Base-by-base conservation (phyloP, 192 early-diverging fungal species). In the Mortierella antarctica region DNA sequence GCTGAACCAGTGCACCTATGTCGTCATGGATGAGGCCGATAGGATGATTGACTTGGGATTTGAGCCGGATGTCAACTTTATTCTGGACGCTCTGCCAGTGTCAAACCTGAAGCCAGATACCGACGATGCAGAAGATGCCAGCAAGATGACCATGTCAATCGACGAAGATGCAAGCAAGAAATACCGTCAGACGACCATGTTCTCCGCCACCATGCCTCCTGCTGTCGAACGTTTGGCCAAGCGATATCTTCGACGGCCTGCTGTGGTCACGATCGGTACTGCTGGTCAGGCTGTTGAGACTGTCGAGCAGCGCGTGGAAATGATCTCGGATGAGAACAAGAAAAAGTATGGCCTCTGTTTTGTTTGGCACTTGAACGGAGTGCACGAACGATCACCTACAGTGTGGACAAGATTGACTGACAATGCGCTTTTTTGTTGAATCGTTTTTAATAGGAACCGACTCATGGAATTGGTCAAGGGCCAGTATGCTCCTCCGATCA, bases 1-100 rank as follows among this genome's bases (percentile, higher is more conserved):
- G 3, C 86, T 99, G 45, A 91, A 91, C 84, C 97, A 97, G 83
- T 98, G 97, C 84, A 90, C 94, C 3, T 99, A 97, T 82, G 95
- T 99, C 18, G 98, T 99, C 18, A 97, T 99, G 97, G 98, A 99
- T 80, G 98, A 99, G 70, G 97, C 96, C 57, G 97, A 98, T 82
- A 93, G 96, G 67, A 95, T 95, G 94, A 93, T 95, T 63, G 94
- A 96, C 79, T 93, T 94, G 92, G 95, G 96, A 55, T 96, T 99
- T 62, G 97, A 99, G 74, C 86, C 92, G 0, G 96, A 97, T 65
- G 96, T 99, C 68, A 98, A 96, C 73, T 95, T 89, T 67, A 98
- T 99, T 72, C 88, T 99, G 62, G 97, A 97, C 74, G 92, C 95
- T 10, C 84, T 99, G 53, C 98, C 98, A 1, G 91, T 94, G 3